Evolutionary conservation across 164 flowering plant genomes (phyloP).

Genomic region (Stephania cephalantha): DNA sequence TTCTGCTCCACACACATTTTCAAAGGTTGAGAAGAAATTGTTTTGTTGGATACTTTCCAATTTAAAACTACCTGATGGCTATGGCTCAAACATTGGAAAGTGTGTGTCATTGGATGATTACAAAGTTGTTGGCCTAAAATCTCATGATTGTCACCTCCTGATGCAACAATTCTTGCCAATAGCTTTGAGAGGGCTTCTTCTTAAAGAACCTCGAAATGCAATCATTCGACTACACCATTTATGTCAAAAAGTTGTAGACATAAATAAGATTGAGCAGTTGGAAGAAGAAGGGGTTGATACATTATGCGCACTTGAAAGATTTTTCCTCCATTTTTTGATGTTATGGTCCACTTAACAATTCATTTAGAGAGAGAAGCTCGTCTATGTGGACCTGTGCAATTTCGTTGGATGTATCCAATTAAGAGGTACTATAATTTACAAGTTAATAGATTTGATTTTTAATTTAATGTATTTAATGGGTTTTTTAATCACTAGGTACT

Average conservation of each 20-base stretch:
- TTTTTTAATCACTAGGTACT: not conserved
- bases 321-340: not conserved
- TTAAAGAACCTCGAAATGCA: no score
- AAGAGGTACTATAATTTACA: not conserved
- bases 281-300: not conserved
- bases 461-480: no score
- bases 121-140: not conserved
- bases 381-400: not conserved
- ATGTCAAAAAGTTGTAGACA: no score
- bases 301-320: not conserved
- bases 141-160: not conserved
- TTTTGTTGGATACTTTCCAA: not conserved
- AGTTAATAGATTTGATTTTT: no score
- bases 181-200: no score
- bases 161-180: no score
- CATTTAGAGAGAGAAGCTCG: not conserved
- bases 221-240: no score
- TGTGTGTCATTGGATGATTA: not conserved
- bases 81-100: not conserved
- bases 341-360: not conserved
- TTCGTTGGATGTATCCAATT: not conserved
- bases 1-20: not conserved
- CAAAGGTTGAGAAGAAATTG: not conserved
- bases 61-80: not conserved
- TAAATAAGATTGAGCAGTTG: not conserved